Conservation (phyloP, 2,329 filamentous ascomycete genomes). For the Beauveria medogensis region DNA sequence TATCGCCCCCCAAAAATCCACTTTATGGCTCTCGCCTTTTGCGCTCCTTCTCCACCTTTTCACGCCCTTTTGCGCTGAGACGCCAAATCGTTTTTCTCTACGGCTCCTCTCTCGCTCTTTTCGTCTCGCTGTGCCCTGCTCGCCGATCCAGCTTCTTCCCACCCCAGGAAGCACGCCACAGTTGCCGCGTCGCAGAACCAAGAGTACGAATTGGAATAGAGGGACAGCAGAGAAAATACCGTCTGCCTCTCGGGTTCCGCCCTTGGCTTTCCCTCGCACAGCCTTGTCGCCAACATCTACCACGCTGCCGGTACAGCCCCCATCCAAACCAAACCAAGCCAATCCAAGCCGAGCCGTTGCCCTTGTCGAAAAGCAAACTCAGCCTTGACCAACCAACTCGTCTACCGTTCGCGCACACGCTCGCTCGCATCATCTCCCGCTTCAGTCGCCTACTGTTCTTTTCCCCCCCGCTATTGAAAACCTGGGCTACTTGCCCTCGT, state of each 20-base stretch:
- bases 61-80: slow-evolving; percentile 10
- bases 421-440: background rate
- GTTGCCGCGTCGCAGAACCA: background rate
- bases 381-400: slow-evolving; percentile 1
- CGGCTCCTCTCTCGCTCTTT: background rate
- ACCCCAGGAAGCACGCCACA: background rate
- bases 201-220: background rate
- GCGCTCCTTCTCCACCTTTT: background rate
- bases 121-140: background rate
- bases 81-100: background rate
- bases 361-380: background rate
- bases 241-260: background rate
- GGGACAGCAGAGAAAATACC: background rate
- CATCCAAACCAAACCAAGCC: background rate
- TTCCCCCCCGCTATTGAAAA: background rate
- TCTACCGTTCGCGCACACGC: background rate
- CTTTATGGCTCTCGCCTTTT: slow-evolving; percentile 2
- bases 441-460: background rate
- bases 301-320: background rate
- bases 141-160: background rate
- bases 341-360: background rate
- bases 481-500: background rate
- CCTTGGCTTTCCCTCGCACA: background rate
- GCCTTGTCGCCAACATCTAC: background rate
- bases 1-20: background rate